phyloP scores from a whole-genome alignment of 2,329 filamentous ascomycete species.

The Penicillium sp. region DNA sequence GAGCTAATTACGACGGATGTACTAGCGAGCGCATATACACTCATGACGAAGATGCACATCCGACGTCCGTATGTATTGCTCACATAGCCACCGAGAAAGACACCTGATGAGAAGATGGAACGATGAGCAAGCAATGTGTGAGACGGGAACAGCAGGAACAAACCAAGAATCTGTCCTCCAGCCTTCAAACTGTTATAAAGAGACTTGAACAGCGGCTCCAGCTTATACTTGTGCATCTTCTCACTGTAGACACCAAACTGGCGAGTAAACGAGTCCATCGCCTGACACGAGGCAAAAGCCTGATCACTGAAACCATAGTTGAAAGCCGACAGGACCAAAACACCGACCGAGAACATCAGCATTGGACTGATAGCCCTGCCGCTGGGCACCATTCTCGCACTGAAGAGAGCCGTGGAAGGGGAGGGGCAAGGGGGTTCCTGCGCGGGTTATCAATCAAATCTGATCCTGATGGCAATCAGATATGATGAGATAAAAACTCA shows the following conservation, averaged over 20 bases:
- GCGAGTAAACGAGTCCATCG: constrained; percentile 9
- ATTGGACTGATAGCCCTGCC: constrained; percentile 5
- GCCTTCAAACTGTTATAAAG: constrained; percentile 14
- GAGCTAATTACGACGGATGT: constrained; percentile 14
- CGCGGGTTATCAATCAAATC: constrained; percentile 4
- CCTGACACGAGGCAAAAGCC: constrained; percentile 10
- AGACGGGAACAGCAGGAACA: neutral
- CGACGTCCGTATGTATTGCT: constrained; percentile 14
- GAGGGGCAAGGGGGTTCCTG: neutral
- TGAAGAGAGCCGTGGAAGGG: neutral
- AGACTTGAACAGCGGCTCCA: constrained; percentile 7
- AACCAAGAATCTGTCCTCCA: constrained; percentile 8
- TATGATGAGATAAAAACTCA: neutral
- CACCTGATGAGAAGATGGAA: neutral
- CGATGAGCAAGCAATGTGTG: neutral
- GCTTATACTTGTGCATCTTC: neutral
- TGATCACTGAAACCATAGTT: constrained; percentile 17
- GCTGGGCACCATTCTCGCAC: neutral
- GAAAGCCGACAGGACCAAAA: constrained; percentile 1
- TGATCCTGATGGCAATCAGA: neutral
- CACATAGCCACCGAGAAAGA: constrained; percentile 11
- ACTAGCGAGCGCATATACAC: constrained; percentile 11
- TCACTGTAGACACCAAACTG: constrained; percentile 10
- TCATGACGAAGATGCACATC: constrained; percentile 15
- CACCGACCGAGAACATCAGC: constrained; percentile 9